Evolutionary conservation across 345 rosid species (phyloP).

Genomic region (Lepidium africanum): DNA sequence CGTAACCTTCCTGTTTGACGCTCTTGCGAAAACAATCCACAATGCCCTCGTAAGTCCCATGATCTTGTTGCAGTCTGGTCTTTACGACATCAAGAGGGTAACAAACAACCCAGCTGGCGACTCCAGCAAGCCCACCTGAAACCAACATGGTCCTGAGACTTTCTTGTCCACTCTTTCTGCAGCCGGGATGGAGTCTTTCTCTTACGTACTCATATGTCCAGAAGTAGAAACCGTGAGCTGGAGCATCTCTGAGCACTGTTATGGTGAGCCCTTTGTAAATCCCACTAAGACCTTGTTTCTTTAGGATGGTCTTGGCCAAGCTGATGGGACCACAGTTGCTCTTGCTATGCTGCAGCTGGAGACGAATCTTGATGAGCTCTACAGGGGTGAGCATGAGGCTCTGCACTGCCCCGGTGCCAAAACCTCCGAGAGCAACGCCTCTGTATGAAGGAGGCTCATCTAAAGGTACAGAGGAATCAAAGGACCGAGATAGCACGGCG

Average conservation of each 20-base stretch:
- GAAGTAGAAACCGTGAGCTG: constrained; percentile 79
- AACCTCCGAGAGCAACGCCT: constrained; percentile 78
- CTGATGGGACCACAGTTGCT: constrained; percentile 41
- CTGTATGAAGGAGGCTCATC: constrained; percentile 72
- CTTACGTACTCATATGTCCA: constrained; percentile 82
- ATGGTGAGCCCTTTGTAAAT: constrained; percentile 66
- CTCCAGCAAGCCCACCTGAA: constrained; percentile 88
- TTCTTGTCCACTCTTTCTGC: constrained; percentile 69
- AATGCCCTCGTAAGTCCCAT: constrained; percentile 54
- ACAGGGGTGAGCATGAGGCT: constrained; percentile 68
- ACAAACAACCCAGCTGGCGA: constrained; percentile 84
- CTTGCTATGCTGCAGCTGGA: constrained; percentile 48
- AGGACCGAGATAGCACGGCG: constrained; percentile 71
- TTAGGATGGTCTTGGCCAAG: constrained; percentile 54
- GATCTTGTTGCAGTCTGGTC: constrained; percentile 61
- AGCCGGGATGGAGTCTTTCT: constrained; percentile 82
- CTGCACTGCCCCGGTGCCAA: constrained; percentile 80
- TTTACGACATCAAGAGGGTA: constrained; percentile 87
- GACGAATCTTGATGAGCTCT: constrained; percentile 80
- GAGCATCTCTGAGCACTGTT: constrained; percentile 79
- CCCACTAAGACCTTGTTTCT: constrained; percentile 53
- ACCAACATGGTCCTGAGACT: constrained; percentile 63
- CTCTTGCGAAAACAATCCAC: constrained; percentile 60
- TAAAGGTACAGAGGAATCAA: constrained; percentile 39
- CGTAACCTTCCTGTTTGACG: constrained; percentile 53